Base-by-base conservation (phyloP, 2,329 filamentous ascomycete species). In the Beauveria rudraprayagi region DNA sequence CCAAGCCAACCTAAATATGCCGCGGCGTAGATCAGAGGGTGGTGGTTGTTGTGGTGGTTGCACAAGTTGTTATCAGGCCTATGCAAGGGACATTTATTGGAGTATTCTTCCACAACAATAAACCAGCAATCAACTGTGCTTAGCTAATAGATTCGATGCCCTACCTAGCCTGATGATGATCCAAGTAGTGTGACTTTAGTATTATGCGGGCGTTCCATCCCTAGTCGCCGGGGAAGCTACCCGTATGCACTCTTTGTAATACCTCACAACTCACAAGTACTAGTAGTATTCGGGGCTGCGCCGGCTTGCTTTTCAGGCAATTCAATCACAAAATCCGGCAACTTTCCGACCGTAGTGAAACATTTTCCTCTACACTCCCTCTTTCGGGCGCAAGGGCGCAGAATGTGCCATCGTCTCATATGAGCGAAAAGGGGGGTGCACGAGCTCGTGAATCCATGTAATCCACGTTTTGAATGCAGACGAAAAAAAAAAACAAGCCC, bases 161-260 rank as follows among this genome's bases (percentile, higher is more conserved):
- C 10, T 26, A 22, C 9, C 10, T 26, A 22, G 24, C 22, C 22
- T 19, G 47, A 17, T 41, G n/a, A 17, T 24, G 34, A 8, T 28
- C 22, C 34, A 24, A 16, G 46, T 50, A 26, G 46, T 51, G 56
- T 58, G 56, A 58, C 56, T 26, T 43, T 10, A 22, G 11, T 16
- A 41, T 16, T 28, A 47, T 58, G 44, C 56, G 46, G 46, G 56
- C 56, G 56, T 37, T 5, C 6, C 24, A 50, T 26, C 30, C 30
- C 55, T 34, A 26, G 56, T 58, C 34, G 22, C 17, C 56, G 46
- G 56, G 56, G 56, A 58, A 50, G 56, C 34, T 37, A 28, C 46
- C 56, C 56, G 56, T 24, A n/a, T 34, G 54, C 54, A 37, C 26
- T 41, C 34, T 41, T 24, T 26, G 34, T 37, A 37, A 37, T 37